phyloP scores from a whole-genome alignment of 2,329 filamentous ascomycete species.

The Penicillium concentricum region DNA sequence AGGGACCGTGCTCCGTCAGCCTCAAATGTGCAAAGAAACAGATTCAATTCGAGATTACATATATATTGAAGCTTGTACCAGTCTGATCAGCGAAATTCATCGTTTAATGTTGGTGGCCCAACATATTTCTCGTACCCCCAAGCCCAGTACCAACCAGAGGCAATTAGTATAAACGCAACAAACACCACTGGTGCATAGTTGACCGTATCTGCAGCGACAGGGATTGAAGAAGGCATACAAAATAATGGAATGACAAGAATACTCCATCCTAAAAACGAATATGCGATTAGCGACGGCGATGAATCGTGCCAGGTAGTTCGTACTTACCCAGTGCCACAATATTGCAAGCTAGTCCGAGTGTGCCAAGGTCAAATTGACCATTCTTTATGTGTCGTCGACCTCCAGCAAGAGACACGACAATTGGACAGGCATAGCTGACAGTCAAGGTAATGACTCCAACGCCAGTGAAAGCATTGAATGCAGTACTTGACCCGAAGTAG shows the following conservation, averaged over 20 bases:
- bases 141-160: constrained; percentile 63
- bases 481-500: constrained; percentile 71
- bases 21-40: neutral
- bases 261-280: constrained; percentile 51
- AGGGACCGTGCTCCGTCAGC: constrained; percentile 1
- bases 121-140: constrained; percentile 63
- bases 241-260: constrained; percentile 67
- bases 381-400: constrained; percentile 56
- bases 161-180: constrained; percentile 60
- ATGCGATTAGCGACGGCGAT: neutral
- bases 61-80: neutral
- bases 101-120: constrained; percentile 19
- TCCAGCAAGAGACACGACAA: constrained; percentile 58
- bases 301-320: neutral
- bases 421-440: constrained; percentile 64
- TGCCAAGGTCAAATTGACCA: constrained; percentile 52
- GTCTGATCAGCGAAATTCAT: constrained; percentile 5
- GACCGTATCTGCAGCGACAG: constrained; percentile 58
- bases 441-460: constrained; percentile 75
- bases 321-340: constrained; percentile 59
- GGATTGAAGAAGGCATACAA: constrained; percentile 54
- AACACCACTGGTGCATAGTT: constrained; percentile 75
- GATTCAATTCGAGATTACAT: neutral
- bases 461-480: constrained; percentile 76
- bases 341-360: constrained; percentile 61